A percentile compares a stretch with the other conserved stretches of the same genome.
These are phyloP conservation scores for Symbiotaphrina buchneri DNA, from an alignment of 495 filamentous ascomycete genomes.

Conservation along the genomic window DNA sequence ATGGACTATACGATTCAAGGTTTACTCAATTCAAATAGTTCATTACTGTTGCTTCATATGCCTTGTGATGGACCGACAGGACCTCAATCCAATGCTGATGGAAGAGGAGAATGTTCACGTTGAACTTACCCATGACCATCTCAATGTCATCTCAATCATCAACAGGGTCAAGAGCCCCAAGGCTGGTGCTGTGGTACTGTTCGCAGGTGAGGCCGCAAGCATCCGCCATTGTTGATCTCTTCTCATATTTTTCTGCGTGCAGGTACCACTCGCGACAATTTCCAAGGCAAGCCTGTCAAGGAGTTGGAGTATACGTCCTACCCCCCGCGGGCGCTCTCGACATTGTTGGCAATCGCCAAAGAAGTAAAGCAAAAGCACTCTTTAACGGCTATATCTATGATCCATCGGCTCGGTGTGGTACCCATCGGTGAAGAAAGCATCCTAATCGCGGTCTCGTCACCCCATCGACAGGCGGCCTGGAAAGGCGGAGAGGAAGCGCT, in stretches of 20 bases:
- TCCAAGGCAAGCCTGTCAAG: slow-evolving; percentile 47
- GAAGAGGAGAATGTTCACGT: slow-evolving; percentile 23
- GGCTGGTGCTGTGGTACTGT: slow-evolving; percentile 77
- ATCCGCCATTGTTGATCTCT: neutral
- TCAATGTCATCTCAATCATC: slow-evolving; percentile 36
- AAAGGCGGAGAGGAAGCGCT: slow-evolving; percentile 71
- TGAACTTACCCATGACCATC: slow-evolving; percentile 33
- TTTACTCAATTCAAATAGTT: too few species aligned
- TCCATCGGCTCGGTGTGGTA: slow-evolving; percentile 71
- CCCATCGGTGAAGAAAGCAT: slow-evolving; percentile 85
- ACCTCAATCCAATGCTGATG: too few species aligned
- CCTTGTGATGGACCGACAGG: too few species aligned
- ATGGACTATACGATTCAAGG: too few species aligned
- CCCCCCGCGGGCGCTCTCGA: slow-evolving; percentile 46
- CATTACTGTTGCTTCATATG: too few species aligned
- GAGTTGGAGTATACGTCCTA: slow-evolving; percentile 75
- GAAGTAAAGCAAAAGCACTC: slow-evolving; percentile 30
- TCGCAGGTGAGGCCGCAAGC: slow-evolving; percentile 33
- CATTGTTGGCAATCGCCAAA: slow-evolving; percentile 46
- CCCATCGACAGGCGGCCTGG: slow-evolving; percentile 83
- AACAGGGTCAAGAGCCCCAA: slow-evolving; percentile 48
- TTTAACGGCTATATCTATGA: slow-evolving; percentile 49
- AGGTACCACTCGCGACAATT: slow-evolving; percentile 79
- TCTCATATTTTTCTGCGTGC: neutral
- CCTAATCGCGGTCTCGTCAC: slow-evolving; percentile 63